phyloP scores from a whole-genome alignment of 345 rosid genomes.

The Populus ilicifolia region DNA sequence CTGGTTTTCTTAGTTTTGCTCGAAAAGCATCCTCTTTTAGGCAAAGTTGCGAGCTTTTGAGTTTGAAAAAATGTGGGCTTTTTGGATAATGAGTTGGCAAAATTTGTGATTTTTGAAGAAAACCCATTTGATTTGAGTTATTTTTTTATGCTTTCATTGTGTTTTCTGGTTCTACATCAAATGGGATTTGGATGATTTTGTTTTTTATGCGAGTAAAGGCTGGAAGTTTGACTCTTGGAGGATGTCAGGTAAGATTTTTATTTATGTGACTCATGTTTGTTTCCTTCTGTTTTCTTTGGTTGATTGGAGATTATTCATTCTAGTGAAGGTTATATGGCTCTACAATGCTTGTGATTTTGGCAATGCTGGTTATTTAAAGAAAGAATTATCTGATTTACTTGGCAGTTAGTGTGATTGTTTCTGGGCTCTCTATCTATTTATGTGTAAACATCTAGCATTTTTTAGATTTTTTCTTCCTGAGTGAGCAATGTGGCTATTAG shows the following conservation, averaged over 20 bases:
- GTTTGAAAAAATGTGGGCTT: slow-evolving; percentile 10
- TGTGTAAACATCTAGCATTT: neutral
- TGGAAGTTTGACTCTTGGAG: slow-evolving; percentile 19
- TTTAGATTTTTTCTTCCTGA: neutral
- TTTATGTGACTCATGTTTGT: neutral
- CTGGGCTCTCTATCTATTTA: neutral
- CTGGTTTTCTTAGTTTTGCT: neutral
- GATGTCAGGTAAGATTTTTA: slow-evolving; percentile 25
- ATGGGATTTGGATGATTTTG: slow-evolving; percentile 21
- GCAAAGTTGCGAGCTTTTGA: slow-evolving; percentile 18
- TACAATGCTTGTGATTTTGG: neutral
- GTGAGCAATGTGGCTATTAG: slow-evolving; percentile 26
- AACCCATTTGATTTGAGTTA: slow-evolving; percentile 25
- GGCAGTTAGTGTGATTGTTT: neutral
- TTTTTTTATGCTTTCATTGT: slow-evolving; percentile 9
- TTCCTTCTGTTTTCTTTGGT: neutral
- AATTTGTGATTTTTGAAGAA: slow-evolving; percentile 16
- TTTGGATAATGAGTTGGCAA: slow-evolving; percentile 4
- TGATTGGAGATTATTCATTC: neutral
- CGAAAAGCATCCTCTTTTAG: neutral
- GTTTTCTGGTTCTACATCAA: slow-evolving; percentile 1
- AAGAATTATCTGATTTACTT: slow-evolving; percentile 11
- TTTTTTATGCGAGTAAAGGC: neutral
- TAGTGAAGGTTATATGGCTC: neutral
- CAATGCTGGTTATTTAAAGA: neutral